phyloP scores from a whole-genome alignment of 2,329 filamentous ascomycete species.

The Nothopassalora personata region DNA sequence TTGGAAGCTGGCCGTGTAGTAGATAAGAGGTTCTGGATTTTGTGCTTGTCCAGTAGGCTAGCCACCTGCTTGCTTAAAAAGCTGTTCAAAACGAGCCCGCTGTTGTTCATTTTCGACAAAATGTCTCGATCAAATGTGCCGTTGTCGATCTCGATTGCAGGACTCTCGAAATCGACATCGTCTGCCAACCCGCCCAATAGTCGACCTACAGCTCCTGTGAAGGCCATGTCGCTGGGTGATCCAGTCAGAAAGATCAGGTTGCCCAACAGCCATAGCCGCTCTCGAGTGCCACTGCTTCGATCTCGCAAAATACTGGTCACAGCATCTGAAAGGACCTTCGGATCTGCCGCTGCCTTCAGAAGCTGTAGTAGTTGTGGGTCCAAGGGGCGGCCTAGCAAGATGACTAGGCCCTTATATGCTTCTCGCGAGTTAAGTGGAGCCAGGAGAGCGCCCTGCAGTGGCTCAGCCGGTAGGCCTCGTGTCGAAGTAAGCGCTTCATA shows the following conservation, averaged over 20 bases:
- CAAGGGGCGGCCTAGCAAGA: constrained; percentile 27
- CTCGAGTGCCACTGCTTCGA: constrained; percentile 27
- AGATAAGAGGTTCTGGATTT: constrained; percentile 51
- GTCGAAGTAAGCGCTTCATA: constrained; percentile 29
- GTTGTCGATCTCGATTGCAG: constrained; percentile 29
- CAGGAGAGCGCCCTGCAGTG: constrained; percentile 28
- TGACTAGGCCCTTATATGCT: constrained; percentile 26
- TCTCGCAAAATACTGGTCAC: constrained; percentile 4
- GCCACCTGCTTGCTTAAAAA: constrained; percentile 62
- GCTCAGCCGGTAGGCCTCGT: constrained; percentile 18
- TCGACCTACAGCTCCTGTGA: constrained; percentile 52
- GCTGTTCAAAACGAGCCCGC: constrained; percentile 30
- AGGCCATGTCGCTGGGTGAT: constrained; percentile 33
- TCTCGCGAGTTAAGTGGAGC: constrained; percentile 27
- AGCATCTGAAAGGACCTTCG: constrained; percentile 18
- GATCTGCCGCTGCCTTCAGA: constrained; percentile 23
- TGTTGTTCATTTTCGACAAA: constrained; percentile 35
- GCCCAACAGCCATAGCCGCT: constrained; percentile 53
- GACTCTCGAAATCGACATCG: constrained; percentile 49
- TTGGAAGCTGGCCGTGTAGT: constrained; percentile 1
- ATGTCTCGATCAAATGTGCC: constrained; percentile 38
- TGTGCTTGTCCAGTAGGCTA: constrained; percentile 68
- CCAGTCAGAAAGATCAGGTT: constrained; percentile 49
- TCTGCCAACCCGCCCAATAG: constrained; percentile 54
- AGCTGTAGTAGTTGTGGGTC: constrained; percentile 22